phyloP scores from a whole-genome alignment of 192 early-diverging fungal species.

The Linnemannia schmuckeri region DNA sequence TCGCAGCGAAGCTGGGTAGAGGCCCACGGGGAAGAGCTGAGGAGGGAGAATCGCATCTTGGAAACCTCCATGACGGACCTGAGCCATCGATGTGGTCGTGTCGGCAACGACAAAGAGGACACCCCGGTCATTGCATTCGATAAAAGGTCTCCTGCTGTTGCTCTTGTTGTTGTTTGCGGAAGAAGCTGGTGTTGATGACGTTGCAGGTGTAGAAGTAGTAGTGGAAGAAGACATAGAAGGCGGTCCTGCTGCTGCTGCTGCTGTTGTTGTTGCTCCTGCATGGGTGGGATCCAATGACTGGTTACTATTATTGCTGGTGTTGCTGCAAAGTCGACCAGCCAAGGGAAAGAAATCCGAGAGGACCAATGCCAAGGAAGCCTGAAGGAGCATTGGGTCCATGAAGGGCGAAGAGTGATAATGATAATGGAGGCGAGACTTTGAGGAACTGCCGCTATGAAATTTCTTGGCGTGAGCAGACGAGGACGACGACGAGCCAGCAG shows the following conservation, averaged over 20 bases:
- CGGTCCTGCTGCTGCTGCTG: not conserved
- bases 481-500: conserved; percentile 2
- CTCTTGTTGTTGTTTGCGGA: not conserved
- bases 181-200: not conserved
- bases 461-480: conserved; percentile 6
- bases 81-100: conserved; percentile 25
- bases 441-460: not conserved
- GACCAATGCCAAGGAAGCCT: conserved; percentile 53
- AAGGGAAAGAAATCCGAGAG: conserved; percentile 50
- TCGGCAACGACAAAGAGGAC: conserved; percentile 53
- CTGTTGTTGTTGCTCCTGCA: not conserved
- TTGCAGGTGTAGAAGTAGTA: not conserved
- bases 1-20: conserved; percentile 49
- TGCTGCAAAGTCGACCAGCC: conserved; percentile 38
- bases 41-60: conserved; percentile 46
- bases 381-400: conserved; percentile 54
- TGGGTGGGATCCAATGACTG: not conserved
- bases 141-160: conserved; percentile 17
- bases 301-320: conserved; percentile 1
- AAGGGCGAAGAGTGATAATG: conserved; percentile 43
- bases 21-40: conserved; percentile 48
- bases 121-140: conserved; percentile 52
- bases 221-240: not conserved
- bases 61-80: conserved; percentile 38
- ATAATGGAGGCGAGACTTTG: conserved; percentile 36